Conservation (phyloP, 1,139 yeast species). For the Citeromyces hawaiiensis region DNA sequence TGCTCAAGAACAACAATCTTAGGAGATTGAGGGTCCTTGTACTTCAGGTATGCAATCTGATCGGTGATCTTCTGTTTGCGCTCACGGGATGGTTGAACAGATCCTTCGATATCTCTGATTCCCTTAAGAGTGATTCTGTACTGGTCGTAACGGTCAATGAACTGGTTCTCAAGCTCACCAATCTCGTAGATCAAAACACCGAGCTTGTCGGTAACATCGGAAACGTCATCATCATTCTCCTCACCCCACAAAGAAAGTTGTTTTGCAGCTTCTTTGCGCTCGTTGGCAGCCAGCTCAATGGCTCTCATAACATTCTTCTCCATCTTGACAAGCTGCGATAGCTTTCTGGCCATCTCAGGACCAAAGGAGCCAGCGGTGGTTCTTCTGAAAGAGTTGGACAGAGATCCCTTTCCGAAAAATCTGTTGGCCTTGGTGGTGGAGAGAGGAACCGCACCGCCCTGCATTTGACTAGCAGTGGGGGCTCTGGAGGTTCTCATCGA, state of each 20-base stretch:
- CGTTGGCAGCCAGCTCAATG: constrained; percentile 85
- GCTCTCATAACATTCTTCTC: constrained; percentile 95
- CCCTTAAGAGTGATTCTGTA: constrained; percentile 93
- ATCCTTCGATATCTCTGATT: constrained; percentile 90
- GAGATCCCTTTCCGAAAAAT: constrained; percentile 85
- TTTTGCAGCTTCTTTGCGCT: constrained; percentile 93
- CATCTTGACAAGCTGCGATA: constrained; percentile 83
- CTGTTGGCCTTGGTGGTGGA: constrained; percentile 70
- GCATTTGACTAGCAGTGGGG: constrained; percentile 92
- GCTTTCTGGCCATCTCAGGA: constrained; percentile 87
- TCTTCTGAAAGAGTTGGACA: constrained; percentile 72
- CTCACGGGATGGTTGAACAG: constrained; percentile 97
- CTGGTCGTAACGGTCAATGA: constrained; percentile 95
- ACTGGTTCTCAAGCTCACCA: constrained; percentile 96
- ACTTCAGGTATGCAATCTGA: constrained; percentile 93
- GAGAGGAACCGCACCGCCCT: constrained; percentile 90
- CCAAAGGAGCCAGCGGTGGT: constrained; percentile 89
- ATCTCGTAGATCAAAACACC: constrained; percentile 93
- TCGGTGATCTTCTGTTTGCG: constrained; percentile 96
- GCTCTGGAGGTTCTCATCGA: constrained; percentile 92
- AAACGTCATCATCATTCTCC: constrained; percentile 92
- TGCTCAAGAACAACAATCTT: constrained; percentile 92
- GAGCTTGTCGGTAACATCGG: constrained; percentile 93
- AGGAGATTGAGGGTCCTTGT: constrained; percentile 97
- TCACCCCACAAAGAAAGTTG: constrained; percentile 97